phyloP scores from a whole-genome alignment of 208 protist species.

The Crithidia acanthocephali region DNA sequence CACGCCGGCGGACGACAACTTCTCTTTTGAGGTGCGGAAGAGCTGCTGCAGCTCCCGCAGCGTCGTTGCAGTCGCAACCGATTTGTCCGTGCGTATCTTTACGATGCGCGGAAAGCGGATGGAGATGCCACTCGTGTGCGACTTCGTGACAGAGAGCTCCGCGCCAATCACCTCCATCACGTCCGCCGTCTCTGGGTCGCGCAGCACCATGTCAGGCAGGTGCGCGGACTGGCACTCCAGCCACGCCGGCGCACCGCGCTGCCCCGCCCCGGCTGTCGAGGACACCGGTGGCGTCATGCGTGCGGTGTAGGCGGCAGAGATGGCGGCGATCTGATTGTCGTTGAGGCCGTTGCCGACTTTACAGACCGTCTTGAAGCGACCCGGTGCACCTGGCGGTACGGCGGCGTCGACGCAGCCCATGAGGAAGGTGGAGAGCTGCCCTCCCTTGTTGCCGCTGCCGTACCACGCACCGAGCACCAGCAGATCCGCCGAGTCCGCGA shows the following conservation, averaged over 20 bases:
- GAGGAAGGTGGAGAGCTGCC: slow-evolving; percentile 70
- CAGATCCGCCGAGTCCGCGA: slow-evolving; percentile 86
- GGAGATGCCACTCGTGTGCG: slow-evolving; percentile 56
- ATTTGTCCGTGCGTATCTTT: slow-evolving; percentile 73
- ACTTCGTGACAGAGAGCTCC: slow-evolving; percentile 61
- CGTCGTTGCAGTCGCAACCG: slow-evolving; percentile 54
- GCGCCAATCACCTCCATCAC: slow-evolving; percentile 82
- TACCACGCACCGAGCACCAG: slow-evolving; percentile 81
- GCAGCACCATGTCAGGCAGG: slow-evolving; percentile 72
- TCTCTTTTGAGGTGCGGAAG: slow-evolving; percentile 35
- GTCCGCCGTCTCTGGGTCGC: slow-evolving; percentile 48
- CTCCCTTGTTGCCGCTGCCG: slow-evolving; percentile 77
- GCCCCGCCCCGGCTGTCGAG: not conserved
- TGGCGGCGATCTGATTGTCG: slow-evolving; percentile 49
- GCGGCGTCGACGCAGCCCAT: slow-evolving; percentile 71
- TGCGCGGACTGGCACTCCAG: slow-evolving; percentile 48
- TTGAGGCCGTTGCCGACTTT: slow-evolving; percentile 75
- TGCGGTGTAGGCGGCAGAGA: slow-evolving; percentile 53
- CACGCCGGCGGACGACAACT: slow-evolving; percentile 23
- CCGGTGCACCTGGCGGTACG: slow-evolving; percentile 20
- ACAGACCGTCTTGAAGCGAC: slow-evolving; percentile 80
- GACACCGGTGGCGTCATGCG: slow-evolving; percentile 43
- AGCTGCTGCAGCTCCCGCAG: slow-evolving; percentile 59
- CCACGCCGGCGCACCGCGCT: slow-evolving; percentile 45
- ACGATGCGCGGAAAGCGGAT: slow-evolving; percentile 83